Conservation (phyloP, 2,329 filamentous ascomycete genomes). For the Aspergillus pseudoterreus region DNA sequence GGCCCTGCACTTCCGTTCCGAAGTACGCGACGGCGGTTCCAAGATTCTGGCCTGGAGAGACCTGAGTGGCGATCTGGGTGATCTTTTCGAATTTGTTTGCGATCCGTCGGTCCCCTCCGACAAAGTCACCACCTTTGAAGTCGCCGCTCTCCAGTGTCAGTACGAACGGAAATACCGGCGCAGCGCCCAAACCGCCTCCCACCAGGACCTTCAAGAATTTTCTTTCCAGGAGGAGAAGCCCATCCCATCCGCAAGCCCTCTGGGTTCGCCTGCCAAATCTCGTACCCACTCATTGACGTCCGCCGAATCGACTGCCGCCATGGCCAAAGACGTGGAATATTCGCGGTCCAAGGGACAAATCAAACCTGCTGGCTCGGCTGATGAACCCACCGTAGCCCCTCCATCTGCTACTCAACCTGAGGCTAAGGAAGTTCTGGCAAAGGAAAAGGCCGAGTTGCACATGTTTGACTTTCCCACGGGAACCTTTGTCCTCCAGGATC, state of each 20-base stretch:
- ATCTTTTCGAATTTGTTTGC: slow-evolving; percentile 98
- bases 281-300: slow-evolving; percentile 33
- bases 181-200: slow-evolving; percentile 73
- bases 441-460: slow-evolving; percentile 80
- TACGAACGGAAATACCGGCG: slow-evolving; percentile 94
- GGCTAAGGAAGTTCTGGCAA: slow-evolving; percentile 67
- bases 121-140: slow-evolving; percentile 75
- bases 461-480: slow-evolving; percentile 87
- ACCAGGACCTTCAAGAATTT: slow-evolving; percentile 77
- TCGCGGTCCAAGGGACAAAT: slow-evolving; percentile 39
- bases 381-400: slow-evolving; percentile 56
- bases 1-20: slow-evolving; percentile 78
- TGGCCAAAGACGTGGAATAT: slow-evolving; percentile 44
- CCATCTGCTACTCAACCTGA: slow-evolving; percentile 61
- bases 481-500: slow-evolving; percentile 77
- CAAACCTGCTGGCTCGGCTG: slow-evolving; percentile 35
- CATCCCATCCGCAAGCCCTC: slow-evolving; percentile 58
- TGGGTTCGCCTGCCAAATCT: slow-evolving; percentile 46
- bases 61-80: slow-evolving; percentile 85
- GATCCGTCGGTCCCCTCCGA: slow-evolving; percentile 66
- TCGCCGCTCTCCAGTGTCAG: slow-evolving; percentile 85
- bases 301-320: slow-evolving; percentile 40
- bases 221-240: slow-evolving; percentile 64
- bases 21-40: slow-evolving; percentile 73
- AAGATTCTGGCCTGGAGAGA: slow-evolving; percentile 93